phyloP scores from a whole-genome alignment of 1,284 basidiomycete species.

The Gomphus bonarii region DNA sequence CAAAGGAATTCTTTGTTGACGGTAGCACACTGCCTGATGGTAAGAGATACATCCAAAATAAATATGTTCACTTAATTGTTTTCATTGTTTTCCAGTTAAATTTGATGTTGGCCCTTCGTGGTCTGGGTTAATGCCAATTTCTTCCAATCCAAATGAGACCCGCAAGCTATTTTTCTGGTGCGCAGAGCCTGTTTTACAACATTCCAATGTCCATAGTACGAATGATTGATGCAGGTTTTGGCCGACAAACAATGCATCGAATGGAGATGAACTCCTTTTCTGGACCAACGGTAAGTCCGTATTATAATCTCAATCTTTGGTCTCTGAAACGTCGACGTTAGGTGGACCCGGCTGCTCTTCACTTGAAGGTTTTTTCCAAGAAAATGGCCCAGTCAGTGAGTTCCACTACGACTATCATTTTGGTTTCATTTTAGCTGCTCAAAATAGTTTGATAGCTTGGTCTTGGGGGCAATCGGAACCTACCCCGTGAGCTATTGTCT shows the following conservation, averaged over 20 bases:
- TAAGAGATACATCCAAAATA: conserved; percentile 3
- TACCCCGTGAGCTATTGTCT: conserved; percentile 25
- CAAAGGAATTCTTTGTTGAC: conserved; percentile 23
- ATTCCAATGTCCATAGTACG: not conserved
- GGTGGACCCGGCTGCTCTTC: conserved; percentile 39
- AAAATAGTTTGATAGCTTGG: conserved; percentile 28
- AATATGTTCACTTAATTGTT: not conserved
- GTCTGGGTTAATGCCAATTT: conserved; percentile 31
- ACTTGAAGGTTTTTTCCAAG: conserved; percentile 37
- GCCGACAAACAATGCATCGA: conserved; percentile 36
- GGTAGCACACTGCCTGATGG: conserved; percentile 25
- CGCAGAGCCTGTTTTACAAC: not conserved
- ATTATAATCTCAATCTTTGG: not conserved
- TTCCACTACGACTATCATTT: not conserved
- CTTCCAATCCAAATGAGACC: conserved; percentile 24
- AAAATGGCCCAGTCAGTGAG: conserved; percentile 35
- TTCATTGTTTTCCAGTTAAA: conserved; percentile 18
- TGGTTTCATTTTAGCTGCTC: not conserved
- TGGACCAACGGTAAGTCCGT: conserved; percentile 26
- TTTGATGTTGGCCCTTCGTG: conserved; percentile 32
- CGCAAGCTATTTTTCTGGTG: conserved; percentile 38
- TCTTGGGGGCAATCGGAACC: conserved; percentile 45
- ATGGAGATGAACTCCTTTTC: conserved; percentile 40
- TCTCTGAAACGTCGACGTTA: conserved; percentile 13
- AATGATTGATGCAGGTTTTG: conserved; percentile 24